Evolutionary conservation across 164 flowering plant genomes (phyloP).

Genomic region (Magnolia kwangsiensis): DNA sequence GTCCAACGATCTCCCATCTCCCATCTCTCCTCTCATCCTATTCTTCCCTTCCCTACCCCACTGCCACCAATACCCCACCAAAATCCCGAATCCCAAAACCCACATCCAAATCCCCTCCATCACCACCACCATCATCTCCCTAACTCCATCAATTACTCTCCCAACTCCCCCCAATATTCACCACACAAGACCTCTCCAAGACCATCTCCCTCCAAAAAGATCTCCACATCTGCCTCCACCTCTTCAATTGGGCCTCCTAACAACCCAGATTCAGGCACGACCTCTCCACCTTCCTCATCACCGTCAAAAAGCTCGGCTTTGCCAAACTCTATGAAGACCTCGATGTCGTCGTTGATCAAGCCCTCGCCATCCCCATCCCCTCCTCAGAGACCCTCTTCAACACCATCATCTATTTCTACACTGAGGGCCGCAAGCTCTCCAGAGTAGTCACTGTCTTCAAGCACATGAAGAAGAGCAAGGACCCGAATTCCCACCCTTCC

Average conservation of each 20-base stretch:
- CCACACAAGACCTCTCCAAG: slow-evolving; percentile 57
- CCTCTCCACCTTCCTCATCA: slow-evolving; percentile 47
- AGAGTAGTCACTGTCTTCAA: slow-evolving; percentile 68
- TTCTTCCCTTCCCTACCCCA: neutral
- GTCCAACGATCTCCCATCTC: neutral
- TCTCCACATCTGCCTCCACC: slow-evolving; percentile 65
- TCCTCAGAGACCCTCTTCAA: slow-evolving; percentile 72
- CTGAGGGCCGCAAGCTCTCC: slow-evolving; percentile 57
- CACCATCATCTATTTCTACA: slow-evolving; percentile 65
- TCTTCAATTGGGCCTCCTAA: slow-evolving; percentile 80
- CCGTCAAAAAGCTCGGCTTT: slow-evolving; percentile 72
- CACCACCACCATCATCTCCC: slow-evolving; percentile 28
- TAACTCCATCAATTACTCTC: slow-evolving; percentile 38
- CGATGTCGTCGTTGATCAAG: slow-evolving; percentile 71
- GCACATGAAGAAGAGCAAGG: slow-evolving; percentile 57
- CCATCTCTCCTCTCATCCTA: neutral
- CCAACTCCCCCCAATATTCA: slow-evolving; percentile 66
- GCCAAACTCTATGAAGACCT: slow-evolving; percentile 66
- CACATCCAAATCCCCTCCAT: slow-evolving; percentile 2
- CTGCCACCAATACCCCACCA: neutral
- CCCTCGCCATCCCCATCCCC: slow-evolving; percentile 50
- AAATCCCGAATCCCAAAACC: slow-evolving; percentile 2
- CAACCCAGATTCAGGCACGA: slow-evolving; percentile 78
- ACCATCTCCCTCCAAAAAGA: slow-evolving; percentile 42
- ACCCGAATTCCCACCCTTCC: slow-evolving; percentile 55